Evolutionary conservation across 1,284 basidiomycete species (phyloP), one percentile per base, ranked within the genome.

Genomic region (Ceratobasidium sp.): DNA sequence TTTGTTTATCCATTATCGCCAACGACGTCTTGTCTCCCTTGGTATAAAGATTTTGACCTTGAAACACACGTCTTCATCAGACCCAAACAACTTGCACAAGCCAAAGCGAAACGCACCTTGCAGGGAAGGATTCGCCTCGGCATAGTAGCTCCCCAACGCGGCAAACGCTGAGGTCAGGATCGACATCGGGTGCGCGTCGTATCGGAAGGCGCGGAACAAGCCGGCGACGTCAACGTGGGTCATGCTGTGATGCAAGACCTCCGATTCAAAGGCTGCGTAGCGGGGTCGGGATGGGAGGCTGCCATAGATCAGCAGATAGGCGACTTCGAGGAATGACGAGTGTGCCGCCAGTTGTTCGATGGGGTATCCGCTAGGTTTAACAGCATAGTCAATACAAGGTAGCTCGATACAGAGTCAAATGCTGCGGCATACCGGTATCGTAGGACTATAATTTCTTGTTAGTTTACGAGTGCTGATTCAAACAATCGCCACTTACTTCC

Each of bases 161-260:
- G 95, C 90, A 81, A 96, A 93, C 2, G 92, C 92, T 79, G 92
- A 92, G 4, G 92, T 94, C 61, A 96, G 86, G 79, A 96, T 95
- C 22, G 92, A 89, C 94, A 96, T 95, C 0, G 94, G 94, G 81
- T 95, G 94, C 0, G 93, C 92, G 80, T 95, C 94, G 81, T 95
- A 95, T 68, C 92, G 86, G 86, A 95, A 95, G 0, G 92, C 92
- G 19, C 89, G 88, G 85, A 92, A 94, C 85, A 96, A 92, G 51
- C 89, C 88, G 76, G 92, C 92, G 1, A 94, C 88, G 78, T 96
- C 95, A 15, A 90, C 87, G 81, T 96, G 95, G 70, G 91, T 88
- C 75, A 91, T 89, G 9, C 89, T 88, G 80, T 96, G 95, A 77
- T 92, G 91, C 85, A 94, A 86, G 40, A 96, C 89, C 82, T 96